Evolutionary conservation across 805 yeast genomes (phyloP), one percentile per base, ranked within the genome.

Genomic region (Yarrowia sp.): DNA sequence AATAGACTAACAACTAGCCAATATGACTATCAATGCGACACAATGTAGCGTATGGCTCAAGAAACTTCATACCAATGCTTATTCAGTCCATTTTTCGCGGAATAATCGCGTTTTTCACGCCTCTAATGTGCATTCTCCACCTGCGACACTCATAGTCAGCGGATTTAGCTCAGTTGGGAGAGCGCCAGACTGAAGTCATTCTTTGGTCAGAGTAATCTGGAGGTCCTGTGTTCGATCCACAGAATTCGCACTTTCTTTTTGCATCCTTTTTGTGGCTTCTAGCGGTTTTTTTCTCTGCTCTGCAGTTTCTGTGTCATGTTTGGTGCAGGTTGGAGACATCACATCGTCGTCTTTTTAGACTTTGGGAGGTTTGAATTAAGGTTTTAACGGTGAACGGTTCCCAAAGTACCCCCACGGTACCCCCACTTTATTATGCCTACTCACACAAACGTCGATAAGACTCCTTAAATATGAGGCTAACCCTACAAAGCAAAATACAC

Each of bases 211-310:
- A 42, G 65, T 48, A 61, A 86, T 86, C 89, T 86, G 89, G 83
- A 87, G 90, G 90, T 87, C 89, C 87, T 86, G 89, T 86, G 89
- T 87, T 87, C 90, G 88, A 86, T 86, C 90, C 90, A 86, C 89
- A 86, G 78, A 75, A 73, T 67, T 76, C 79, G 78, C 79, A 77
- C 19, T 68, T 15, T 22, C n/a, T 66, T 65, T 46, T 48, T 36
- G 32, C 16, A 9, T 2, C 16, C 9, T 26, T 50, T 35, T 35
- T 49, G 15, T 26, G 38, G 2, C 11, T 12, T 15, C 55, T 15
- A 15, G 14, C 5, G 19, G 22, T 9, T 9, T 5, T 38, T 38
- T 38, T 38, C 8, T 38, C 8, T 7, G 10, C 40, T 9, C 8
- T 11, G 12, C 10, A 38, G 40, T 11, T 38, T 19, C 40, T 8